Evolutionary conservation across 1,284 basidiomycete genomes (phyloP).

Genomic region (Flammula alnicola): DNA sequence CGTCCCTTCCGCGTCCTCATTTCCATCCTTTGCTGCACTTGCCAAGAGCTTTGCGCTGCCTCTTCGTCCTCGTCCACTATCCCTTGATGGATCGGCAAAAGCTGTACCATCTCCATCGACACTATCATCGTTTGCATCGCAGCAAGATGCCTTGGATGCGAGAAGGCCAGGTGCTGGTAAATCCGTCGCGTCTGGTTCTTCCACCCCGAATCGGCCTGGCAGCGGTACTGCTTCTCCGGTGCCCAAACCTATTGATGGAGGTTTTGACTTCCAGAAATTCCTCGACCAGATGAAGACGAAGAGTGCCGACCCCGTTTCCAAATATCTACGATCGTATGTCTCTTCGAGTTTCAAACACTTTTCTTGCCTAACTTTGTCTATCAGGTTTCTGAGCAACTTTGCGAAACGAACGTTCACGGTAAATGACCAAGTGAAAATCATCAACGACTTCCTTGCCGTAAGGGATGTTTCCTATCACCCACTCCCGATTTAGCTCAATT

Average conservation of each 20-base stretch:
- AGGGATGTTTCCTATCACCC: too few relatives aligned
- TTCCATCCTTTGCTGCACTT: constrained; percentile 64
- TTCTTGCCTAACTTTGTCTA: constrained; percentile 1
- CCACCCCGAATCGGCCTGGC: constrained; percentile 27
- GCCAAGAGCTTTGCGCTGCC: constrained; percentile 62
- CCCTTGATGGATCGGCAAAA: constrained; percentile 55
- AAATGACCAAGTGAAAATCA: constrained; percentile 90
- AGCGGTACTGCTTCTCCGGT: constrained; percentile 33
- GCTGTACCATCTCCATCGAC: constrained; percentile 58
- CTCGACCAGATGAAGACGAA: constrained; percentile 89
- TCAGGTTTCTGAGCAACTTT: constrained; percentile 90
- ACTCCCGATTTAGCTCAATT: too few relatives aligned
- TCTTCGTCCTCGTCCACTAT: constrained; percentile 54
- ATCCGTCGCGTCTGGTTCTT: constrained; percentile 22
- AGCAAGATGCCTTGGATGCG: constrained; percentile 43
- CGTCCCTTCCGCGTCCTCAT: constrained; percentile 44
- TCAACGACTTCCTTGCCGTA: constrained; percentile 89
- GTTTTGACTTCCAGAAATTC: constrained; percentile 88
- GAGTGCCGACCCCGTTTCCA: constrained; percentile 87
- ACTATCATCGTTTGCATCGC: constrained; percentile 55
- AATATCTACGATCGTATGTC: constrained; percentile 87
- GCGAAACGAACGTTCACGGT: constrained; percentile 88
- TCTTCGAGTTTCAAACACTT: background rate
- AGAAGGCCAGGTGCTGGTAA: constrained; percentile 21
- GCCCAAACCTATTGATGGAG: constrained; percentile 38